phyloP scores from a whole-genome alignment of 1,284 basidiomycete genomes.

The Ceratobasidium sp. region DNA sequence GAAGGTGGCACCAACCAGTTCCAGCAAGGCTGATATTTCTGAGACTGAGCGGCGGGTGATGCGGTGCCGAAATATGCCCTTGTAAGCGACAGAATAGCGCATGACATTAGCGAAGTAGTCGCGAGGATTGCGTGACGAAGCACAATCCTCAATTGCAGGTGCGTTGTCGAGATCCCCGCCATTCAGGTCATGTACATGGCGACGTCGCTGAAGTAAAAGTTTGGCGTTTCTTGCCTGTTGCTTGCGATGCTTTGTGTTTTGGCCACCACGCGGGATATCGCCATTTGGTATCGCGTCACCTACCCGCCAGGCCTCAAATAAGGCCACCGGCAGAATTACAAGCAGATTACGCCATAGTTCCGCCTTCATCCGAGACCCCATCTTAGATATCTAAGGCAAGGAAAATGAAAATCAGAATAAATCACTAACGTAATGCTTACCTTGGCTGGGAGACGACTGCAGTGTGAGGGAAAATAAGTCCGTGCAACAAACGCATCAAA shows the following conservation, averaged over 20 bases:
- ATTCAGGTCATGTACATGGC: background rate
- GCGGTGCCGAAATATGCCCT: background rate
- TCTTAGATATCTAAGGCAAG: background rate
- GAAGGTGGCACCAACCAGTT: background rate
- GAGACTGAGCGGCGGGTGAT: background rate
- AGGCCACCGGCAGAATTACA: background rate
- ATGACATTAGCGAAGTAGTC: background rate
- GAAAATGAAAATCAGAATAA: background rate
- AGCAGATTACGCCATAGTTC: background rate
- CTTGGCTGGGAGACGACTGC: background rate
- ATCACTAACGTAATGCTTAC: background rate
- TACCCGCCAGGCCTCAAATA: slow-evolving; percentile 13
- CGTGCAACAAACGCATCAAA: slow-evolving; percentile 7
- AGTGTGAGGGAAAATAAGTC: slow-evolving; percentile 10
- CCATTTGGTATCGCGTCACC: background rate
- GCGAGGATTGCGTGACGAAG: slow-evolving; percentile 3
- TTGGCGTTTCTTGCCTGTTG: background rate
- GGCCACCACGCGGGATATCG: background rate
- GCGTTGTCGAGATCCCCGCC: background rate
- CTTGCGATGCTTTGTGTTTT: slow-evolving; percentile 4
- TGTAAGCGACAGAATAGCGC: slow-evolving; percentile 14
- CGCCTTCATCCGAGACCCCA: slow-evolving; percentile 1
- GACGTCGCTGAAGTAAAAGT: background rate
- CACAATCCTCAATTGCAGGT: background rate
- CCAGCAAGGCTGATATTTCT: background rate